Evolutionary conservation across 106 monocot species (phyloP), one percentile per base, ranked within the genome.

Genomic region (Narthecium ossifragum): DNA sequence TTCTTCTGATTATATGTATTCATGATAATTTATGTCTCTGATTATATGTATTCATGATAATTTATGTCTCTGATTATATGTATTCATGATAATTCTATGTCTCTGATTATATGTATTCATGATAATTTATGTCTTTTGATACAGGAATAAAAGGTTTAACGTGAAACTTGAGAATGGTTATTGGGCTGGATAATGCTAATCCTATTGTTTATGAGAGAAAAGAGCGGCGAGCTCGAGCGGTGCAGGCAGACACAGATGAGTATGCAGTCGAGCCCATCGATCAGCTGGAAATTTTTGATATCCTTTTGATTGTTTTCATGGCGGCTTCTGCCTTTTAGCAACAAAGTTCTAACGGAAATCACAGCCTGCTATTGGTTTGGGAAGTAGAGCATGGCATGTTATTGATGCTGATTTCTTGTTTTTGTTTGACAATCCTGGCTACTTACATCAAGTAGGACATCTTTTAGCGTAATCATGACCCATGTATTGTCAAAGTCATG

Each of bases 221-320:
- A 66, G 87, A 87, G 59, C 60, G 87, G 11, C 74, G 72, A 1
- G 25, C 56, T 31, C 53, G 79, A 47, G 63, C 31, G 45, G 24
- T 59, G 12, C 65, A 75, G 6, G 22, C 50, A 36, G 46, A 59
- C 14, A 58, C 30, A 51, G 75, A 82, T 72, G 87, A 82, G 59
- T 72, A 79, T 67, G 78, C 78, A 0, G 82, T 65, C 54, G 87
- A 87, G 61, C 50, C 69, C 8, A 87, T 87, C 15, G 87, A 87
- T 64, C 78, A 82, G 41, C 82, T 40, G 39, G 87, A 87, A 73
- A 82, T 87, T 75, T 87, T 87, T 69, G 87, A 87, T 87, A 87
- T 87, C 87, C 87, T 82, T 70, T n/a, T n/a, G n/a, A n/a, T n/a
- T n/a, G n/a, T n/a, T n/a, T n/a, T n/a, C n/a, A n/a, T n/a, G n/a